Conservation (phyloP, 441 rosid genomes). For the Breynia disticha region DNA sequence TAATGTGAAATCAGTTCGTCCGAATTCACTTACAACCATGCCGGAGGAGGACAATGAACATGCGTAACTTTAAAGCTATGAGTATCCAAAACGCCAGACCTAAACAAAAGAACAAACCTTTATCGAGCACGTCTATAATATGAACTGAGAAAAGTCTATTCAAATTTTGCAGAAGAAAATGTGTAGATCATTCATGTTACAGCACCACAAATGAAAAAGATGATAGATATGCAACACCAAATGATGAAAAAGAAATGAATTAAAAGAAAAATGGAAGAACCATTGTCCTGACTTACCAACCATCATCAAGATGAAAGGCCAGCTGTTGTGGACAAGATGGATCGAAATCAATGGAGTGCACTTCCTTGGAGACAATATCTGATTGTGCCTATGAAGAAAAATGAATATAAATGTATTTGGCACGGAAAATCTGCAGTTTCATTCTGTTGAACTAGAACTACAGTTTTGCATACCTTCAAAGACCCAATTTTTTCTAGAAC, state of each 20-base stretch:
- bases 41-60: conserved; percentile 96
- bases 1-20: conserved; percentile 5
- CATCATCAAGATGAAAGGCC: conserved; percentile 91
- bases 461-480: conserved; percentile 41
- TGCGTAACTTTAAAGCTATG: conserved; percentile 58
- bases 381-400: conserved; percentile 68
- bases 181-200: too few relatives aligned
- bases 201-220: background rate
- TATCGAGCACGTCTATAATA: background rate
- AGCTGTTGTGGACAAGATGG: conserved; percentile 74
- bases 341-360: conserved; percentile 71
- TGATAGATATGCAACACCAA: conserved; percentile 1
- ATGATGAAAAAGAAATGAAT: background rate
- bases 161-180: too few relatives aligned
- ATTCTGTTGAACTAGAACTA: too few relatives aligned
- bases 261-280: conserved; percentile 1
- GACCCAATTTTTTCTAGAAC: conserved; percentile 58
- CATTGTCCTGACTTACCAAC: conserved; percentile 55
- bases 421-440: background rate
- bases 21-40: conserved; percentile 79
- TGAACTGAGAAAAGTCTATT: too few relatives aligned
- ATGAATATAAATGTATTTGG: background rate
- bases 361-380: conserved; percentile 62
- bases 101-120: conserved; percentile 15
- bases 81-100: conserved; percentile 89